Base-by-base conservation (phyloP, 495 filamentous ascomycete genomes). In the Talaromyces liani region DNA sequence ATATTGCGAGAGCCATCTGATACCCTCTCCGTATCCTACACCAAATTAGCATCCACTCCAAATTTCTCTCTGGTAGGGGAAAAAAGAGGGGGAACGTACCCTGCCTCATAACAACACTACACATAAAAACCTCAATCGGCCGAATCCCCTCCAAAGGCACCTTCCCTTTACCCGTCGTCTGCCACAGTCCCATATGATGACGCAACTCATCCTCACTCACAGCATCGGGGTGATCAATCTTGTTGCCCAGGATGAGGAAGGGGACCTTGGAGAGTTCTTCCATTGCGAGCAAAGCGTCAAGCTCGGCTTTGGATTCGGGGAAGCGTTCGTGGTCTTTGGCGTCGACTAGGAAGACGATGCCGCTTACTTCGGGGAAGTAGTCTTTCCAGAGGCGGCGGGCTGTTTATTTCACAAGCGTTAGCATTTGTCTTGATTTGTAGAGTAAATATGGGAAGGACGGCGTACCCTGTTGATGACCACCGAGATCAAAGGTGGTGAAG, bases 121-220 rank as follows among this genome's bases (percentile, higher is more conserved):
- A 97, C 93, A 97, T 97, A 79, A 97, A 97, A 58, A 97, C 88
- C 84, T 98, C 94, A 72, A 98, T 94, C 12, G 94, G 92, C 64
- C 94, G 83, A 76, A 97, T 95, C 27, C 90, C 91, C 80, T 98
- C 93, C 67, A 97, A 82, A 63, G 91, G 92, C 62, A 96, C 88
- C 84, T 94, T 97, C 76, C 93, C 93, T 85, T 98, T 98, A 67
- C 95, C 94, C 61, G 94, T 97, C 31, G 93, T 98, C 80, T 97
- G 92, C 77, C 92, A 97, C 71, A 98, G 76, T 62, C 94, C 94
- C 58, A 98, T 79, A 73, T 91, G 88, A 73, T 91, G 85, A 68
- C 94, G 84, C 67, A 97, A 84, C 77, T 97, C 91, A 67, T 98
- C 93, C 85, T 98, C 93, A 66, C 87, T 90, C 57, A 97, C 88